Conservation (phyloP, 2,329 filamentous ascomycete species). For the Diaporthe sp. region DNA sequence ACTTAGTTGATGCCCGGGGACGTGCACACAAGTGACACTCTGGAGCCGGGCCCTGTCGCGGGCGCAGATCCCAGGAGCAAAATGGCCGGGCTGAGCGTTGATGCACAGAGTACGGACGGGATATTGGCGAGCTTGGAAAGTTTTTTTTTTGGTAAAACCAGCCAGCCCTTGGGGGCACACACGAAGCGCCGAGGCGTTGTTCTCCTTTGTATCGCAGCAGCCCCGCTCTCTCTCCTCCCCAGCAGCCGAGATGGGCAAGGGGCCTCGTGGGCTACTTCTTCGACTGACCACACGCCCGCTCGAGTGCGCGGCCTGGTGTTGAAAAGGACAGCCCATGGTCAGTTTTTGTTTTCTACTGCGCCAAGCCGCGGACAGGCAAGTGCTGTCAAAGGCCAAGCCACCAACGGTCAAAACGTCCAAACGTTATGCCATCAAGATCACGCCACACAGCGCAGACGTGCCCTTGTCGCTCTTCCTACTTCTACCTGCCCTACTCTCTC, state of each 20-base stretch:
- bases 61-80: slow-evolving; percentile 24
- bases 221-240: slow-evolving; percentile 3
- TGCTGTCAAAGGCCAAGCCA: slow-evolving; percentile 31
- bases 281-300: slow-evolving; percentile 16
- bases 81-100: slow-evolving; percentile 23
- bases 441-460: slow-evolving; percentile 10
- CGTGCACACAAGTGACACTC: slow-evolving; percentile 23
- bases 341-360: slow-evolving; percentile 16
- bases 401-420: slow-evolving; percentile 29
- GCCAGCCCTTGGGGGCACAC: slow-evolving; percentile 5
- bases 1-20: slow-evolving; percentile 14
- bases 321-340: not conserved
- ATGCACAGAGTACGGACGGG: slow-evolving; percentile 21
- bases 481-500: slow-evolving; percentile 5
- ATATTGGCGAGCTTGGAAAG: slow-evolving; percentile 26
- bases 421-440: slow-evolving; percentile 22
- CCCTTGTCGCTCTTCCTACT: slow-evolving; percentile 7
- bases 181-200: slow-evolving; percentile 22
- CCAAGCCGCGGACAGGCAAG: slow-evolving; percentile 27
- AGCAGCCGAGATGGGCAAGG: slow-evolving; percentile 15
- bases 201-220: slow-evolving; percentile 27
- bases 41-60: slow-evolving; percentile 26
- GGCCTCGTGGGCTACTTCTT: slow-evolving; percentile 28
- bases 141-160: slow-evolving; percentile 28
- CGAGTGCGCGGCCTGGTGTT: slow-evolving; percentile 23